phyloP scores from a whole-genome alignment of 768 basidiomycete species.

The Sistotremastrum suecicum region DNA sequence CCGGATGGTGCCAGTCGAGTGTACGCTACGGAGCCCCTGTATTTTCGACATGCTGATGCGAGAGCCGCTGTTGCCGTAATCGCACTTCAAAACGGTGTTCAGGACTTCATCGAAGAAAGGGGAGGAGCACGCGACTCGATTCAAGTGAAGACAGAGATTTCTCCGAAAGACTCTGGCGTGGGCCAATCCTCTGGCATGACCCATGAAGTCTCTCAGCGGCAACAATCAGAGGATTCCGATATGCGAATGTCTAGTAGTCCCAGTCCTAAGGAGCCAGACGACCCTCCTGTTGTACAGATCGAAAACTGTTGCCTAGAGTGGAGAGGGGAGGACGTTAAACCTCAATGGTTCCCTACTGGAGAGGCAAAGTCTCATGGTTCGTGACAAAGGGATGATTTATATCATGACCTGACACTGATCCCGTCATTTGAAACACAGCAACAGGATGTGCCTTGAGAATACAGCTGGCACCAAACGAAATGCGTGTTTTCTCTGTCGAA shows the following conservation, averaged over 20 bases:
- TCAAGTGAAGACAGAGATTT: neutral
- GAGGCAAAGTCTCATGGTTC: constrained; percentile 21
- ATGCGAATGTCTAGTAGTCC: neutral
- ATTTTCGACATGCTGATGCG: constrained; percentile 36
- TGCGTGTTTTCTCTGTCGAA: constrained; percentile 37
- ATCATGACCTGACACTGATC: too few relatives aligned
- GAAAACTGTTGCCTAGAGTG: constrained; percentile 40
- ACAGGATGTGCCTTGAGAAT: constrained; percentile 44
- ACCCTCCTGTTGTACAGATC: constrained; percentile 25
- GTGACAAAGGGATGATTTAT: too few relatives aligned
- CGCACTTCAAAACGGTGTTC: constrained; percentile 44
- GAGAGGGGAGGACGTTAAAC: constrained; percentile 35
- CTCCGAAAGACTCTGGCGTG: neutral
- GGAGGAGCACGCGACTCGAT: neutral
- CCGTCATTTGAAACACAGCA: too few relatives aligned
- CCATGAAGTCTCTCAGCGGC: neutral
- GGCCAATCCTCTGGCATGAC: constrained; percentile 1
- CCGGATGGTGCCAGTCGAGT: constrained; percentile 36
- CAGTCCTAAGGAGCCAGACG: neutral
- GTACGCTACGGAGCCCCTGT: constrained; percentile 35
- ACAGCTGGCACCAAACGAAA: constrained; percentile 33
- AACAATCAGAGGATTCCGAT: neutral
- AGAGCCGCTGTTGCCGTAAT: constrained; percentile 35
- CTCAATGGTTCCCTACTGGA: constrained; percentile 37
- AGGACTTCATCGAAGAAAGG: constrained; percentile 36